Conservation (phyloP, 345 rosid genomes). For the rapeseed (Brassica napus) region DNA sequence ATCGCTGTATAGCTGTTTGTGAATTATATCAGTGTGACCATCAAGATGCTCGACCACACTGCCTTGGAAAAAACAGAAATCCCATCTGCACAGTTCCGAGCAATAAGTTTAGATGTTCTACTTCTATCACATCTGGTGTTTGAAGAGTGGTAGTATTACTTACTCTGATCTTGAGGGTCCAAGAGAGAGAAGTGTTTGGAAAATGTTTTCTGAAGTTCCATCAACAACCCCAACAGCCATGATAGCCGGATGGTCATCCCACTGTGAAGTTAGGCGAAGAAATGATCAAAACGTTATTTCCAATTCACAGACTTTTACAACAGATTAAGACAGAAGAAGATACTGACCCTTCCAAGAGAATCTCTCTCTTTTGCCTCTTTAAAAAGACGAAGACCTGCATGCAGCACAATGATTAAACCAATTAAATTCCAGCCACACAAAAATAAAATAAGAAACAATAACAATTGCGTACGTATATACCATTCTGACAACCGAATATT, state of each 20-base stretch:
- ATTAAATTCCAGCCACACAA: neutral
- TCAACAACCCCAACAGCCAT: slow-evolving; percentile 97
- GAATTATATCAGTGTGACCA: slow-evolving; percentile 91
- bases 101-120: neutral
- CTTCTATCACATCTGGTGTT: neutral
- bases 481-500: slow-evolving; percentile 92
- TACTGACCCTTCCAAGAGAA: slow-evolving; percentile 63
- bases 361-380: slow-evolving; percentile 90
- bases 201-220: slow-evolving; percentile 90
- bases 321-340: slow-evolving; percentile 21
- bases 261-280: slow-evolving; percentile 44
- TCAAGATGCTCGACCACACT: slow-evolving; percentile 89
- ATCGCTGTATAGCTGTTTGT: slow-evolving; percentile 79
- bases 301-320: neutral
- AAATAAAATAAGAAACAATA: neutral
- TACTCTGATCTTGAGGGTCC: slow-evolving; percentile 96
- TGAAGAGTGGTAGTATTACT: slow-evolving; percentile 25
- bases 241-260: slow-evolving; percentile 98
- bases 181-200: slow-evolving; percentile 91
- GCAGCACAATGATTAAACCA: slow-evolving; percentile 17
- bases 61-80: slow-evolving; percentile 91
- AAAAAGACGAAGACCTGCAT: slow-evolving; percentile 82
- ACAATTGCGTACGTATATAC: slow-evolving; percentile 36
- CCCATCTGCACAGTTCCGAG: slow-evolving; percentile 68
- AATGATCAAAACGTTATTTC: slow-evolving; percentile 1